phyloP scores from a whole-genome alignment of 2,329 filamentous ascomycete genomes.

The Ophiostoma fasciatum region DNA sequence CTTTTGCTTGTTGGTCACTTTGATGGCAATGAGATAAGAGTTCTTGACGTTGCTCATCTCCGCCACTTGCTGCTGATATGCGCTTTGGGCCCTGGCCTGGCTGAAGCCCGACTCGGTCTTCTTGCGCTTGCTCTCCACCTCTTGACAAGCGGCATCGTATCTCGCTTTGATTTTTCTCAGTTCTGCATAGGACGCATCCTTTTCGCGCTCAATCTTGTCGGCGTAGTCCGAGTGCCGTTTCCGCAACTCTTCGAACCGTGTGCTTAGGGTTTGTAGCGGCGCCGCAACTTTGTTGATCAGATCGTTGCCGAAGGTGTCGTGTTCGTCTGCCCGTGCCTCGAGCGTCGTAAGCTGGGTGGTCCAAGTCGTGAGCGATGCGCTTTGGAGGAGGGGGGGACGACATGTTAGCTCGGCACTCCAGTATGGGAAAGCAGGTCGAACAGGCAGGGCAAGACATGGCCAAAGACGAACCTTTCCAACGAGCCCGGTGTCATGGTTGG shows the following conservation, averaged over 20 bases:
- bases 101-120: slow-evolving; percentile 93
- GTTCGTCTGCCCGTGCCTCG: slow-evolving; percentile 75
- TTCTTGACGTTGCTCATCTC: slow-evolving; percentile 99
- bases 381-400: too few relatives aligned
- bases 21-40: slow-evolving; percentile 90
- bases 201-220: slow-evolving; percentile 74
- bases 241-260: slow-evolving; percentile 77
- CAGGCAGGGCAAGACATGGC: slow-evolving; percentile 11
- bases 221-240: slow-evolving; percentile 86
- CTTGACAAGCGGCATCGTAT: slow-evolving; percentile 86
- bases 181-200: slow-evolving; percentile 70
- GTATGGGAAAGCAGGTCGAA: neutral
- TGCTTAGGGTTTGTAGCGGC: slow-evolving; percentile 60
- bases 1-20: slow-evolving; percentile 95
- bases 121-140: slow-evolving; percentile 86
- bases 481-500: slow-evolving; percentile 89
- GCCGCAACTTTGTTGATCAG: slow-evolving; percentile 72
- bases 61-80: slow-evolving; percentile 79
- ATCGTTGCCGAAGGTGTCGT: slow-evolving; percentile 70
- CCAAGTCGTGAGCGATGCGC: slow-evolving; percentile 94
- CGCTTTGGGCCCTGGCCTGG: slow-evolving; percentile 78
- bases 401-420: too few relatives aligned
- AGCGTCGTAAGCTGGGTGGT: slow-evolving; percentile 82
- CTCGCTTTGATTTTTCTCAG: slow-evolving; percentile 83
- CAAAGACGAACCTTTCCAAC: slow-evolving; percentile 54